phyloP scores from a whole-genome alignment of 2,329 filamentous ascomycete species.

The Phaeosphaeria sp. region DNA sequence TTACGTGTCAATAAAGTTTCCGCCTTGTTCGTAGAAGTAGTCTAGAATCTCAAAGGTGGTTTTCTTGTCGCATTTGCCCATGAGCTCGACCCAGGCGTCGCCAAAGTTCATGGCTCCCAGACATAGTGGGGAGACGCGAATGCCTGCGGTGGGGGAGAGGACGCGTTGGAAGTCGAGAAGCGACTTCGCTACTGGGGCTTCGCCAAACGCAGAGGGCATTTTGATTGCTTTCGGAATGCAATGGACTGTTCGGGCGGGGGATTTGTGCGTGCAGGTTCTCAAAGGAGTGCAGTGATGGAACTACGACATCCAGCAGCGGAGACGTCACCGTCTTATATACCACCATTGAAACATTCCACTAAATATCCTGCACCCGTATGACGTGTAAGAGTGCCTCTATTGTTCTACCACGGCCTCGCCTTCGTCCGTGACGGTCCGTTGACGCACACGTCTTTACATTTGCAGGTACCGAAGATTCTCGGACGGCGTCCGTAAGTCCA shows the following conservation, averaged over 20 bases:
- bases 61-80: slow-evolving; percentile 55
- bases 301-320: not conserved
- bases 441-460: not conserved
- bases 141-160: slow-evolving; percentile 58
- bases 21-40: slow-evolving; percentile 55
- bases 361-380: slow-evolving; percentile 1
- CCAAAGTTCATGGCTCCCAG: slow-evolving; percentile 64
- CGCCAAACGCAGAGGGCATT: slow-evolving; percentile 36
- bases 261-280: not conserved
- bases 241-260: not conserved
- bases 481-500: slow-evolving; percentile 9
- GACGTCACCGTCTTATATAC: not conserved
- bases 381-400: slow-evolving; percentile 3
- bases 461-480: not conserved
- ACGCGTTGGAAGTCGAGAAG: slow-evolving; percentile 60
- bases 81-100: slow-evolving; percentile 51
- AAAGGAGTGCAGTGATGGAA: not conserved
- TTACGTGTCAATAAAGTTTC: slow-evolving; percentile 61
- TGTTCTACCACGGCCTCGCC: not conserved
- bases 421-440: not conserved
- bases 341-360: not conserved
- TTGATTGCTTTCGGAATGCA: not conserved
- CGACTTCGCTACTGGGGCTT: slow-evolving; percentile 36
- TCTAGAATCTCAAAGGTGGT: slow-evolving; percentile 56
- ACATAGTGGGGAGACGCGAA: slow-evolving; percentile 61